phyloP scores from a whole-genome alignment of 2,329 filamentous ascomycete genomes.

The Aspergillus versicolor region DNA sequence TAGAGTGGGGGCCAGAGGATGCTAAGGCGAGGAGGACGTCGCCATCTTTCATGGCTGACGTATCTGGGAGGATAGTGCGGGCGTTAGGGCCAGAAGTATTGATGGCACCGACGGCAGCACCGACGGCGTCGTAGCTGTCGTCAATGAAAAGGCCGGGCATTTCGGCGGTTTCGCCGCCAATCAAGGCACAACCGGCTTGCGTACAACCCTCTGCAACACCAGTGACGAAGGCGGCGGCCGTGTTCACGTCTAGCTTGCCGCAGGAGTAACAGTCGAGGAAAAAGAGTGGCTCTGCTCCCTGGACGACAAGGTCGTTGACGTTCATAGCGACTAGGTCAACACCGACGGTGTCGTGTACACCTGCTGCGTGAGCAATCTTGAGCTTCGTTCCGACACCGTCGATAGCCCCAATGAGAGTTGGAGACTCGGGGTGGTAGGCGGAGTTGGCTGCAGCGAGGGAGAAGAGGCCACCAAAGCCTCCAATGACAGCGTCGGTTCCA shows the following conservation, averaged over 20 bases:
- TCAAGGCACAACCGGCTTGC: slow-evolving; percentile 80
- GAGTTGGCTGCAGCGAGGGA: slow-evolving; percentile 67
- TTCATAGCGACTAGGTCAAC: slow-evolving; percentile 99
- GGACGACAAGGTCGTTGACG: slow-evolving; percentile 94
- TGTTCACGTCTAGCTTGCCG: slow-evolving; percentile 76
- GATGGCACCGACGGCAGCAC: slow-evolving; percentile 84
- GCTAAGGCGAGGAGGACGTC: slow-evolving; percentile 83
- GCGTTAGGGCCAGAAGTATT: slow-evolving; percentile 52
- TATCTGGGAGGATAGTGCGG: slow-evolving; percentile 70
- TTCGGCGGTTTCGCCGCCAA: slow-evolving; percentile 97
- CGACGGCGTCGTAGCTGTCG: slow-evolving; percentile 90
- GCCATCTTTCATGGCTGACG: slow-evolving; percentile 71
- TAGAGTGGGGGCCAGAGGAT: slow-evolving; percentile 88
- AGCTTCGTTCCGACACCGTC: slow-evolving; percentile 97
- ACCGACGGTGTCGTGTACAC: slow-evolving; percentile 90
- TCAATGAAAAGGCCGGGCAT: slow-evolving; percentile 94
- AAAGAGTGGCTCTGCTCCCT: slow-evolving; percentile 90
- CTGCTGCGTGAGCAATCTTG: slow-evolving; percentile 87
- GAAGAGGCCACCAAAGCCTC: slow-evolving; percentile 88
- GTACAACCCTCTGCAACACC: slow-evolving; percentile 87
- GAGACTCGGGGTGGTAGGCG: slow-evolving; percentile 72
- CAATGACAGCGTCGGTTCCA: slow-evolving; percentile 89
- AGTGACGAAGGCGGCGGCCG: slow-evolving; percentile 81
- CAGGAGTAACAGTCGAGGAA: slow-evolving; percentile 99
- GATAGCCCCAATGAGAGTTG: slow-evolving; percentile 87